Evolutionary conservation across 495 filamentous ascomycete species (phyloP), one percentile per base, ranked within the genome.

Genomic region (Chlorociboria aeruginascens): DNA sequence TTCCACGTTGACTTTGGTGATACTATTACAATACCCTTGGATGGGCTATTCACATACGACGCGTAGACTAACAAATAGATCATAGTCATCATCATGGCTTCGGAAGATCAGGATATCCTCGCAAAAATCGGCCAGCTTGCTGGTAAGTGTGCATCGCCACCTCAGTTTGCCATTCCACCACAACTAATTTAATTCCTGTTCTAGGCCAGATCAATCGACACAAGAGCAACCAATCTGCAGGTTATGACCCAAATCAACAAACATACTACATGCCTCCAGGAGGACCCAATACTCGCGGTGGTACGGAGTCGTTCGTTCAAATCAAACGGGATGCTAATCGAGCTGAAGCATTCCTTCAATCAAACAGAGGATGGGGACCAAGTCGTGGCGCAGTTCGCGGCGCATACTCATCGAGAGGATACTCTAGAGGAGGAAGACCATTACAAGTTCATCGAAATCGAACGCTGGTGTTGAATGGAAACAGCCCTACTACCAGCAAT

Each of bases 121-220:
- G 77, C 76, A 45, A 78, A 74, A 59, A 94, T 94, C 65, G 71
- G 79, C 62, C 78, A 78, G 50, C 69, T 94, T 58, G 79, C 83
- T 63, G 80, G 84, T 86, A 64, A 60, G 73, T 66, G 43, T 17
- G 32, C 42, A 30, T 37, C 47, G 12, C 31, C 16, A 13, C 17
- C 30, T 10, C 25, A 43, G 32, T 53, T 46, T 56, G 45, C 17
- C 10, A 10, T 8, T 41, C 16, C 37, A 37, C 9, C 42, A 41
- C 28, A 9, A 36, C 25, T 32, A 14, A 8, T 6, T 33, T 51
- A 20, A 50, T 20, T 32, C 8, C 53, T 46, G 56, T 54, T 17
- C 53, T 50, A 87, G 84, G 85, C 55, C 82, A 82, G 62, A 93
- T 94, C 64, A 88, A 89, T 64, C 81, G 81, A 40, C 82, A 86